These are phyloP conservation scores for Lichtheimia ornata DNA, from an alignment of 371 early-diverging fungal species.

Conservation along the genomic window DNA sequence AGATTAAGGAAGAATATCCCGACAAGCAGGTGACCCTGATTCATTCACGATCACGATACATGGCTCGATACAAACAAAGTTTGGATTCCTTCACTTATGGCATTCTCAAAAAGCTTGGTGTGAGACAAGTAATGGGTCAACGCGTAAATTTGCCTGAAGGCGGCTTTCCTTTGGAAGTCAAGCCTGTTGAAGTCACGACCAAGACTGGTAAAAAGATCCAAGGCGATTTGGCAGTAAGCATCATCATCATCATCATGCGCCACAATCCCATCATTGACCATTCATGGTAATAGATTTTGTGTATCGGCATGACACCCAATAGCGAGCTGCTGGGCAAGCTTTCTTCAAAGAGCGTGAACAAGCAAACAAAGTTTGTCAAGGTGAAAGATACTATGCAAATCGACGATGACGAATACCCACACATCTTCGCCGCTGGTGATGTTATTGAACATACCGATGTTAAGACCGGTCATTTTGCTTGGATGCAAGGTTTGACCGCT, in stretches of 20 bases:
- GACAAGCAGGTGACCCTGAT: constrained; percentile 63
- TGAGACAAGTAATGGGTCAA: constrained; percentile 51
- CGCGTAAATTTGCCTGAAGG: constrained; percentile 46
- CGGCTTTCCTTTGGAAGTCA: constrained; percentile 49
- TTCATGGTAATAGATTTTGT: constrained; percentile 45
- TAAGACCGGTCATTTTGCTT: constrained; percentile 56
- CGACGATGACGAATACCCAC: constrained; percentile 55
- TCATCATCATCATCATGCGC: background rate
- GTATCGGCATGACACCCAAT: constrained; percentile 71
- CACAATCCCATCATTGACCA: background rate
- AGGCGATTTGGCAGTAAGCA: constrained; percentile 55
- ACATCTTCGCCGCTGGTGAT: constrained; percentile 72
- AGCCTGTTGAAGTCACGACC: constrained; percentile 49
- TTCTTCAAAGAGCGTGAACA: constrained; percentile 46
- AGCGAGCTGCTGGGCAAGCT: constrained; percentile 44
- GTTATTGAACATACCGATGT: constrained; percentile 50
- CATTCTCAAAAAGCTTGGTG: constrained; percentile 48
- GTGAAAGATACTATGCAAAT: constrained; percentile 70
- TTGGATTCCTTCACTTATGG: constrained; percentile 43
- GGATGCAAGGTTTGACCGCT: constrained; percentile 42
- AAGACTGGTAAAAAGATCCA: constrained; percentile 48
- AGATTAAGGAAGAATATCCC: constrained; percentile 67
- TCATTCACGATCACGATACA: constrained; percentile 61
- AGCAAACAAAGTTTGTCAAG: constrained; percentile 49
- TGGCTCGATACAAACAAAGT: constrained; percentile 51